Conservation (phyloP, 2,329 filamentous ascomycete genomes). For the Macrophomina phaseolina region DNA sequence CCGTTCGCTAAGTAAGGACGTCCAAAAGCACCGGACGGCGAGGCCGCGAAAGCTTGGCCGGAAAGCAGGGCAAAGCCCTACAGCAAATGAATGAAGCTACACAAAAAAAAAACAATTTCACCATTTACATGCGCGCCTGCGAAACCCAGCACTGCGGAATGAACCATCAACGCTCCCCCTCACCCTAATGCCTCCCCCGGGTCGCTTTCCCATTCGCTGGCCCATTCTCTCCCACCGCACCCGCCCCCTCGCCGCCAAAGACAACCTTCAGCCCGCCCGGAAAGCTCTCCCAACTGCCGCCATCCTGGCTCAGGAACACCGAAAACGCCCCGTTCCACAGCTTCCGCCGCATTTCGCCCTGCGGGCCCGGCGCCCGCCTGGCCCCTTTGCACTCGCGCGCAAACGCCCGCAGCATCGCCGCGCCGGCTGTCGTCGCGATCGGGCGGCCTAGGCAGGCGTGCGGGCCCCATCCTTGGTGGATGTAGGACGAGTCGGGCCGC, state of each 20-base stretch:
- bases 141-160: no score
- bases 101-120: no score
- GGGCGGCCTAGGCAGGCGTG: slow-evolving; percentile 43
- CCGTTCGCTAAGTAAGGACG: no score
- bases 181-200: not conserved
- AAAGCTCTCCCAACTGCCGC: not conserved
- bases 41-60: no score
- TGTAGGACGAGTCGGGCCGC: slow-evolving; percentile 41
- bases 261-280: not conserved
- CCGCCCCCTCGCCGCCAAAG: not conserved
- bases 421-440: slow-evolving; percentile 38
- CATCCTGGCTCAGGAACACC: not conserved
- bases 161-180: no score
- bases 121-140: no score
- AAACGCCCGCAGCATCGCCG: slow-evolving; percentile 40
- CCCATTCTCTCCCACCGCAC: not conserved
- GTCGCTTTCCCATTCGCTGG: not conserved
- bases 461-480: slow-evolving; percentile 39
- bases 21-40: no score
- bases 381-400: slow-evolving; percentile 33
- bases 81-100: no score
- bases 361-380: not conserved
- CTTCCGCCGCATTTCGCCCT: not conserved
- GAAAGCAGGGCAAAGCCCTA: no score
- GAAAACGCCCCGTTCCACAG: not conserved